Percentiles rank a stretch among this genome's conserved stretches.
phyloP scores from a whole-genome alignment of 1,139 yeast genomes.

The Yamadazyma siamensis region DNA sequence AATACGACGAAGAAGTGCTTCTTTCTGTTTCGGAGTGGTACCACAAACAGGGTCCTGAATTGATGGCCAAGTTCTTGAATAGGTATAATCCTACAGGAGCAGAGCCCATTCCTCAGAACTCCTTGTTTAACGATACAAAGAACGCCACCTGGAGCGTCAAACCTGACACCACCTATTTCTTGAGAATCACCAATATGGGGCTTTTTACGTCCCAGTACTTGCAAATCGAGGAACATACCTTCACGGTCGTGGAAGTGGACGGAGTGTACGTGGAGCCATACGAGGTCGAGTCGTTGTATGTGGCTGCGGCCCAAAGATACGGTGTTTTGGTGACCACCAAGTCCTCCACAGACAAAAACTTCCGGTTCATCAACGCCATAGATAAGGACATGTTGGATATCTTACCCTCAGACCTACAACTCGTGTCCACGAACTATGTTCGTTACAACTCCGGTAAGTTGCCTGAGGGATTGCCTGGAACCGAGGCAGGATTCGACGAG shows the following conservation, averaged over 20 bases:
- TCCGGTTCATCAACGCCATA: conserved; percentile 71
- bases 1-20: conserved; percentile 73
- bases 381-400: conserved; percentile 80
- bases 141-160: conserved; percentile 67
- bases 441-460: conserved; percentile 48
- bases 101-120: conserved; percentile 85
- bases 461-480: conserved; percentile 28
- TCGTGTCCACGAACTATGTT: conserved; percentile 72
- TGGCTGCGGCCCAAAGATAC: conserved; percentile 79
- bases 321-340: conserved; percentile 72
- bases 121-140: conserved; percentile 74
- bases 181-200: conserved; percentile 78
- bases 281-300: conserved; percentile 56
- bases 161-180: conserved; percentile 76
- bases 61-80: conserved; percentile 56
- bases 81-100: conserved; percentile 93
- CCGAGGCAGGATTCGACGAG: conserved; percentile 11
- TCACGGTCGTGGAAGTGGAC: conserved; percentile 80
- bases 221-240: conserved; percentile 79
- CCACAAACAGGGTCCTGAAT: conserved; percentile 55
- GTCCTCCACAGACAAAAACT: conserved; percentile 55
- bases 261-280: conserved; percentile 72
- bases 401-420: conserved; percentile 56
- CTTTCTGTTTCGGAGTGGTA: conserved; percentile 82
- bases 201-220: conserved; percentile 85